Evolutionary conservation across 805 yeast species (phyloP), one percentile per base, ranked within the genome.

Genomic region (Kluyveromyces lactis): DNA sequence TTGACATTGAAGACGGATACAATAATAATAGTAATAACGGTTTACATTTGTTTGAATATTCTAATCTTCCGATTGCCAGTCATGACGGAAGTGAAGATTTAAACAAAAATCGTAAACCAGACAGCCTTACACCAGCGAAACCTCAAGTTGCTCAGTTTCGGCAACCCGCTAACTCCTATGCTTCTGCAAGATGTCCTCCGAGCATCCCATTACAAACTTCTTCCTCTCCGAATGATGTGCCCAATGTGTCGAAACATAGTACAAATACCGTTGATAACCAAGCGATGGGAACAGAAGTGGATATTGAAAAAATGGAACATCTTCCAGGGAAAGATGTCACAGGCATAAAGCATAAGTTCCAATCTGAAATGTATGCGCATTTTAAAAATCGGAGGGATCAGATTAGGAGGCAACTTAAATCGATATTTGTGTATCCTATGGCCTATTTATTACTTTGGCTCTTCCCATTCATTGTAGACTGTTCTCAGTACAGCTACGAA

Each of bases 401-500:
- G 45, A 83, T 87, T 37, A 77, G 81, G 55, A 77, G 78, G 41
- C 95, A 87, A 62, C 77, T 85, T 72, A 78, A 78, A 51, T 70
- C 81, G 24, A 80, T 87, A 35, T 86, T 87, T 59, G 69, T 87
- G 33, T 87, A 87, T 55, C 97, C 97, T 3, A 63, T 81, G 31
- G 81, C 95, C 2, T 87, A 86, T 58, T 68, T 86, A 42, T 67
- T 82, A 19, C 60, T 86, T 34, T 87, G 97, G 97, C 53, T 81
- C 16, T 79, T 83, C 47, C 96, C 96, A 2, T 73, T 85, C 44
- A 71, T 80, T 4, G 67, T 75, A 26, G 83, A 81, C 50, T 67
- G 77, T 41, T 68, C 85, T 8, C 77, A 73, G 51, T 65, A 71
- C 48, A 64, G 67, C 28, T 64, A 69, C 48, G 77, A 73, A 41